Evolutionary conservation across 1,139 yeast species (phyloP).

Genomic region (Suhomyces maxii): DNA sequence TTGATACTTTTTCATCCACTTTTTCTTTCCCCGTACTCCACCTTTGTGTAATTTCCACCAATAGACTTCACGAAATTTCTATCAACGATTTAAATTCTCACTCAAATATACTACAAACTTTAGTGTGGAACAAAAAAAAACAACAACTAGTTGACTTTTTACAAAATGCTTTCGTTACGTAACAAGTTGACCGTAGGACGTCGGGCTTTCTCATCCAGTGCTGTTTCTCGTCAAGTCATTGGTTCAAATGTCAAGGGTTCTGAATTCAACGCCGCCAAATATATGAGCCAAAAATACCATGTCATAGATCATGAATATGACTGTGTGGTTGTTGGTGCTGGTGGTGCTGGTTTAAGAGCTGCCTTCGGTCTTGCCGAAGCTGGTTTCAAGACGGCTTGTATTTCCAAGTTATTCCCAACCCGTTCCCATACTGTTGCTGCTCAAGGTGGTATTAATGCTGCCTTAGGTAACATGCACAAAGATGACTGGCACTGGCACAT

Average conservation of each 20-base stretch:
- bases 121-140: background rate
- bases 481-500: conserved; percentile 99
- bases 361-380: conserved; percentile 97
- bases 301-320: conserved; percentile 97
- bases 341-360: conserved; percentile 98
- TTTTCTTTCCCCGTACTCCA: background rate
- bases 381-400: conserved; percentile 96
- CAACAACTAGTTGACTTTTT: background rate
- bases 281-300: conserved; percentile 75
- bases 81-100: conserved; percentile 2
- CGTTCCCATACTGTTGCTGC: conserved; percentile 99
- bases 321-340: conserved; percentile 97
- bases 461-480: conserved; percentile 93
- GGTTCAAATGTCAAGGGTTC: conserved; percentile 52
- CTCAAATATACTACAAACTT: background rate
- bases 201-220: conserved; percentile 28
- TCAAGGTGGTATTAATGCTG: conserved; percentile 99
- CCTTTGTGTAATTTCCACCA: conserved; percentile 7
- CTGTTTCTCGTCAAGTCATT: conserved; percentile 36
- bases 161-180: conserved; percentile 18
- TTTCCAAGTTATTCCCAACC: conserved; percentile 95
- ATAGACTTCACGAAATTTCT: conserved; percentile 3
- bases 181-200: conserved; percentile 11
- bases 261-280: conserved; percentile 37
- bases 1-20: too few relatives aligned